Base-by-base conservation (phyloP, 805 yeast species). In the Naumovozyma baii region DNA sequence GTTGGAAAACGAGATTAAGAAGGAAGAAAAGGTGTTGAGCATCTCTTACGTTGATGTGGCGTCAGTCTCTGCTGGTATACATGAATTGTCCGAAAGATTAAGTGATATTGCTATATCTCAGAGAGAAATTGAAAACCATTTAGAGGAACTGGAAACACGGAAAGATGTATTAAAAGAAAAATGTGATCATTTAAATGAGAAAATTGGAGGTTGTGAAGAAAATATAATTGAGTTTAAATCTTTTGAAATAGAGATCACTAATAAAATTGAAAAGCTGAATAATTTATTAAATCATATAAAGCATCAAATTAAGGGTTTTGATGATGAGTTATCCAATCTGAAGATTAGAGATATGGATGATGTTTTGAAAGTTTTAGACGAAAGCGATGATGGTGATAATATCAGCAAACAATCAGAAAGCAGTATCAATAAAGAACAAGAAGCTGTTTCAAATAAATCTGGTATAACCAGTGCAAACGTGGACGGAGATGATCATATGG, bases 161-260 rank as follows among this genome's bases (percentile, higher is more conserved):
- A 73, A 63, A 53, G 71, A 59, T 45, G 66, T 51, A 40, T 57
- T 63, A 18, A 69, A 66, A 26, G 64, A 54, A 5, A 65, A 67
- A 42, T 59, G 59, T 42, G 61, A 62, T 5, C 62, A 67, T 38
- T 10, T 62, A 45, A 72, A 63, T 50, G 71, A 60, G 44, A 64
- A 54, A 44, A 59, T 64, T 18, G 67, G 63, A 30, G 64, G 54
- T 7, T 63, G 66, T 43, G 66, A 64, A 45, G 61, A 61, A 4
- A 64, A 69, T 38, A 68, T 78, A 39, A 76, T 78, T 44, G 71
- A 72, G 26, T 69, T 79, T 48, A 72, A 76, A 51, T 76, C 84
- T 5, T 66, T 67, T 14, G 87, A 83, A 55, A 70, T 83, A 36
- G 90, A 83, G 51, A 60, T 81, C 19, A 72, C 70, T 20, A 79